Evolutionary conservation across 306 rosid genomes (phyloP).

Genomic region (Acacia crassicarpa): DNA sequence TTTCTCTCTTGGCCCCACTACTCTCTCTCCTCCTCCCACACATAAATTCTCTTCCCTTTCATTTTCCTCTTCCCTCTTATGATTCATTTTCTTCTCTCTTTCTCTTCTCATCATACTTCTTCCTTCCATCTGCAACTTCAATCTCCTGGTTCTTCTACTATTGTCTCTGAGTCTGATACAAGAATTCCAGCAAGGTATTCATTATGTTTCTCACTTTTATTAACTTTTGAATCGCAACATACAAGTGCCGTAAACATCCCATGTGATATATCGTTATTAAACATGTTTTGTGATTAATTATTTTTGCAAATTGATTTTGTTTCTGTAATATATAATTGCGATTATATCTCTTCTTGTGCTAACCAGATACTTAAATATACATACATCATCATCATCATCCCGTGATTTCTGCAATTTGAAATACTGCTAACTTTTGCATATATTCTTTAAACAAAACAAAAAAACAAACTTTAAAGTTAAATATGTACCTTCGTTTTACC

Average conservation of each 20-base stretch:
- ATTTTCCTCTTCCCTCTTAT: neutral
- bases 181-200: constrained; percentile 38
- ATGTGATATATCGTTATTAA: neutral
- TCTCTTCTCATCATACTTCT: constrained; percentile 29
- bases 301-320: neutral
- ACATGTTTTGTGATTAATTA: neutral
- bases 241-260: neutral
- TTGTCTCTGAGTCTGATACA: constrained; percentile 24
- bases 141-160: constrained; percentile 4
- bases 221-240: neutral
- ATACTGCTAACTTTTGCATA: neutral
- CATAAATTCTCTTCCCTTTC: constrained; percentile 58
- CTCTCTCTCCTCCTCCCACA: constrained; percentile 48
- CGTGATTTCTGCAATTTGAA: neutral
- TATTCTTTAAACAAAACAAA: neutral
- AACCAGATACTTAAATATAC: neutral
- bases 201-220: neutral
- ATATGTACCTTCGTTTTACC: neutral
- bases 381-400: neutral
- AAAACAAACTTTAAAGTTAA: neutral
- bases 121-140: constrained; percentile 39
- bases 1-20: constrained; percentile 76
- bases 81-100: constrained; percentile 33
- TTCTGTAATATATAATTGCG: neutral
- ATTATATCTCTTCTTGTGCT: neutral